Evolutionary conservation across 2,329 filamentous ascomycete species (phyloP), one percentile per base, ranked within the genome.

Genomic region (Sclerotinia sclerotiorum): DNA sequence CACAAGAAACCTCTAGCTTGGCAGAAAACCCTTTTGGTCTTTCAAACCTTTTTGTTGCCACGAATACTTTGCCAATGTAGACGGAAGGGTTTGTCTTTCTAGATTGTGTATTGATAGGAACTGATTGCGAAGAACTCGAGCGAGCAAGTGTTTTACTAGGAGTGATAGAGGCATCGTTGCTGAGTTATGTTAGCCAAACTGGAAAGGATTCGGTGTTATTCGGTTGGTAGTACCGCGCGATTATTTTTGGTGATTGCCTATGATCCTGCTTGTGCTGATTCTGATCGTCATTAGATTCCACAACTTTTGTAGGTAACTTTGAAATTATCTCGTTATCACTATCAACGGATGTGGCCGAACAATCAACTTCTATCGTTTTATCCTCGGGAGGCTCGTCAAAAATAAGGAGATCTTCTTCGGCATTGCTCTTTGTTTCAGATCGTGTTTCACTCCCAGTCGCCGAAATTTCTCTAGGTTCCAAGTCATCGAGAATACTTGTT

Each of bases 171-270:
- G 73, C 70, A 32, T 60, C 48, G 5, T 66, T 6, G 5, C n/a
- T 60, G 2, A 57, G 62, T 24, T 63, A 27, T 46, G 2, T 13
- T 46, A 54, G 27, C 48, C 35, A 54, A 2, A 4, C 1, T 15
- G 70, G 63, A 17, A 32, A 51, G 42, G 70, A 70, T 10, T 64
- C 46, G 0, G 67, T 65, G 57, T 74, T 75, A 2, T 73, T 74
- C 2, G 74, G 74, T 57, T 76, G 73, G 21, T 68, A 69, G n/a
- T 73, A 57, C 29, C 72, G 72, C 39, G 69, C 69, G 2, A 60
- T n/a, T 19, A 11, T 21, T 48, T 68, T 72, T 1, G 71, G 72
- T 3, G 15, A 5, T 1, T 66, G 52, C 17, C 69, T 72, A 65
- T 73, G 60, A 4, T 39, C 48, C 48, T 68, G 65, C 13, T 65